Base-by-base conservation (phyloP, 2,329 filamentous ascomycete species). In the Ascochyta lentis region DNA sequence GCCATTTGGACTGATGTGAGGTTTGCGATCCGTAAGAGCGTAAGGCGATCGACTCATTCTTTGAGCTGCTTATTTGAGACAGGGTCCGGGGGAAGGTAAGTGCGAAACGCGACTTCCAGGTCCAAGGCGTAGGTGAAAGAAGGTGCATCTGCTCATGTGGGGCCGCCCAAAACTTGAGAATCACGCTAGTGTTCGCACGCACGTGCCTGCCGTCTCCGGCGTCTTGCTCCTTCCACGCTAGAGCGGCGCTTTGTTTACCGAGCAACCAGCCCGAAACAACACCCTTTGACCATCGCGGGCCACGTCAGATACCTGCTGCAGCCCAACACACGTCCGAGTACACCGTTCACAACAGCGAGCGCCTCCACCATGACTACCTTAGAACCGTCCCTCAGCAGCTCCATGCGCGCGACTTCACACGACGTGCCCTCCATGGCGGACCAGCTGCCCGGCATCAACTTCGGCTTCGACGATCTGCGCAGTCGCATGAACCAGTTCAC, bases 401-500 rank as follows among this genome's bases (percentile, higher is more conserved):
- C 85, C 76, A 77, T 86, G 66, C 84, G 84, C 62, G 83, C 85
- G 15, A 78, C 85, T 60, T 81, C 84, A 33, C 81, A 86, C 37
- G 79, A 81, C 42, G 85, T 81, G 38, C 84, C 86, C 13, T 90
- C 88, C 6, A 86, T 91, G 79, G 89, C 88, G 38, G 89, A 92
- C 73, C 86, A 86, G 45, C 86, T 99, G 8, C 95, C 95, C 33
- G 91, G 84, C 73, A 90, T 96, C 76, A 92, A 96, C 77, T 98
- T 99, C 76, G 92, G 92, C 55, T 98, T 98, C 76, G 93, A 98
- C 68, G 92, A 97, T 66, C 79, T 99, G 72, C 93, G 94, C 77
- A 92, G 94, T 70, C 90, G 92, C 77, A 98, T 99, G 95, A 85
- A 89, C 49, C 91, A 90, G 61, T 99, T 99, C 75, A 97, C 90